Base-by-base conservation (phyloP, 202 grass and related monocot species). In the Setaria italica region DNA sequence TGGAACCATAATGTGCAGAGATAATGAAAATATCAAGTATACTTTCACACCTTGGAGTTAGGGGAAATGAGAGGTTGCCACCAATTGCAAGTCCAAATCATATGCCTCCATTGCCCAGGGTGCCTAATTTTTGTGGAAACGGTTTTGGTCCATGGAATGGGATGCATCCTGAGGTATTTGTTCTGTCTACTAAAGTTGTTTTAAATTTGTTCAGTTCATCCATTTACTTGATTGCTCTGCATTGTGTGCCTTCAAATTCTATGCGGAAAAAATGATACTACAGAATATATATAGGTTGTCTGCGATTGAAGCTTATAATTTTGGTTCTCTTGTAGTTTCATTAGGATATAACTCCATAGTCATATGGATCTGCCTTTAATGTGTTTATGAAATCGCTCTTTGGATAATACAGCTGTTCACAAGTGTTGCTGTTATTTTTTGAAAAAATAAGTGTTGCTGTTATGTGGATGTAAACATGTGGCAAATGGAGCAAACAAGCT, bases 21-120 rank as follows among this genome's bases (percentile, higher is more conserved):
- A 90, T 94, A 88, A 83, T 80, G 84, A 80, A 82, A 84, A 88
- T 91, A 83, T 91, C 92, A 80, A 86, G 53, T 78, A 80, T 94
- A 82, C 67, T 91, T 76, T 84, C 89, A 7, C 76, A 77, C 83
- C 78, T 72, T 66, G 89, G 89, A 62, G 57, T 89, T 46, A 82
- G 81, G 17, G 87, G 88, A 74, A 85, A 37, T 54, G 87, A 91
- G 53, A 85, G 84, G 84, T 34, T 90, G 46, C 78, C 77, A 56
- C 74, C 77, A 33, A 79, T 85, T 47, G 87, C 81, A 80, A 90
- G 87, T 59, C 87, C 89, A 47, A 91, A 88, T 56, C 87, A 85
- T 30, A 84, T 94, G 68, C 76, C 79, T 80, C 81, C 77, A 42
- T 78, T 86, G 32, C 86, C 90, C 72, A 84, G 79, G 53, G 82